Conservation (phyloP, 495 filamentous ascomycete species). For the Xylaria curta region DNA sequence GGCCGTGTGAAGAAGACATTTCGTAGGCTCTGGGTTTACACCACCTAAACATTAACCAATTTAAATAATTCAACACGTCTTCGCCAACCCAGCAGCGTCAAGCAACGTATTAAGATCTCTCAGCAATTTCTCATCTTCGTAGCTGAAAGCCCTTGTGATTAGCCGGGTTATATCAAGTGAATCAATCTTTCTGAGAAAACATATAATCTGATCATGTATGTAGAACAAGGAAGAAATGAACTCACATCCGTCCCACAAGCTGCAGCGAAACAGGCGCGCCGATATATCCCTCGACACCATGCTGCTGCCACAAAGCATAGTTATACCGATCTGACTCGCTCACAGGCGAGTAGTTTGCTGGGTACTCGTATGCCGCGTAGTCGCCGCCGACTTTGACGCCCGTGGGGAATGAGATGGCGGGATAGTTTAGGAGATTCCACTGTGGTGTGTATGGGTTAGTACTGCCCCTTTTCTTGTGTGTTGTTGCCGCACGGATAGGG, state of each 20-base stretch:
- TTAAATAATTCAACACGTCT: slow-evolving; percentile 5
- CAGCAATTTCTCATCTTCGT: slow-evolving; percentile 51
- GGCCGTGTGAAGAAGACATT: not conserved
- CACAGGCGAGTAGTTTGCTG: slow-evolving; percentile 53
- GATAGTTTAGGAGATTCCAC: slow-evolving; percentile 78
- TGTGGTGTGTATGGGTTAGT: slow-evolving; percentile 32
- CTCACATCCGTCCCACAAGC: slow-evolving; percentile 56
- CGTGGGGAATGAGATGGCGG: slow-evolving; percentile 63
- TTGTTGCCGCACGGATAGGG: too few relatives aligned
- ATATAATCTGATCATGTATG: too few relatives aligned
- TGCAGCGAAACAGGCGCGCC: slow-evolving; percentile 61
- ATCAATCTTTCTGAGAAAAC: not conserved
- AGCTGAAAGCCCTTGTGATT: slow-evolving; percentile 27
- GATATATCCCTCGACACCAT: slow-evolving; percentile 43
- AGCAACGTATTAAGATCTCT: slow-evolving; percentile 42
- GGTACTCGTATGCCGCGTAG: slow-evolving; percentile 45
- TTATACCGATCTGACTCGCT: slow-evolving; percentile 42
- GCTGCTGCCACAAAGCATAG: slow-evolving; percentile 41
- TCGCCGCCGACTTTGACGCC: slow-evolving; percentile 43
- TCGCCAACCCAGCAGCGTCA: slow-evolving; percentile 43
- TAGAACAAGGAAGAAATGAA: not conserved
- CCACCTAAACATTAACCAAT: not conserved
- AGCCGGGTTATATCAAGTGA: not conserved
- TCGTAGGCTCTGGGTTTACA: not conserved
- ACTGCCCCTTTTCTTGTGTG: too few relatives aligned